These are phyloP conservation scores for Stagonosporopsis chrysanthemi DNA, from an alignment of 2,329 filamentous ascomycete genomes.

Conservation along the genomic window DNA sequence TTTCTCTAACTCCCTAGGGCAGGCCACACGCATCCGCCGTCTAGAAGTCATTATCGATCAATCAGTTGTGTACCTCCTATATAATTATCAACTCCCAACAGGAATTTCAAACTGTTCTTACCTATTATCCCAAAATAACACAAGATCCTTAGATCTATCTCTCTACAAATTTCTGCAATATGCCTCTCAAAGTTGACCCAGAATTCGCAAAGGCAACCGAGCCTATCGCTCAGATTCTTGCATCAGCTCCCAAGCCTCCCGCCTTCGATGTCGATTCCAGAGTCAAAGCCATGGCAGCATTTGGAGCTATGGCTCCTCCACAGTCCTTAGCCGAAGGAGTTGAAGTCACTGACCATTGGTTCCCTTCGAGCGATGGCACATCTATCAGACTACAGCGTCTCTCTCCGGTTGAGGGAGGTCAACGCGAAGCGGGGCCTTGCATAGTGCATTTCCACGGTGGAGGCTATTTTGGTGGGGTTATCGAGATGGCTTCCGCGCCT, in stretches of 20 bases:
- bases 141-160: too few species aligned
- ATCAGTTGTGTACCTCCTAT: too few species aligned
- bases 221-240: neutral
- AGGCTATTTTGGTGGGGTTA: neutral
- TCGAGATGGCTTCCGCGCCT: neutral
- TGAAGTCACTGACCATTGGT: neutral
- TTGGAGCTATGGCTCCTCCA: neutral
- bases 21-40: too few species aligned
- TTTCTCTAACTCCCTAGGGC: too few species aligned
- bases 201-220: slow-evolving; percentile 1
- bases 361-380: neutral
- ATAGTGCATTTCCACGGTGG: neutral
- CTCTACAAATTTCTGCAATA: too few species aligned
- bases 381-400: neutral
- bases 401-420: neutral
- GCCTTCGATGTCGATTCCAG: slow-evolving; percentile 1
- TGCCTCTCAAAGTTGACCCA: slow-evolving; percentile 4
- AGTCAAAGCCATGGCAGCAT: neutral
- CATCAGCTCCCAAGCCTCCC: neutral
- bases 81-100: too few species aligned
- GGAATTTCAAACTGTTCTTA: too few species aligned
- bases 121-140: too few species aligned
- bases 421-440: neutral
- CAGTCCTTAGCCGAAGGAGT: neutral
- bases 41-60: too few species aligned